A percentile compares a stretch with the other conserved stretches of the same genome.
Evolutionary conservation across 306 rosid species (phyloP).

Genomic region (Cicer chorassanicum): DNA sequence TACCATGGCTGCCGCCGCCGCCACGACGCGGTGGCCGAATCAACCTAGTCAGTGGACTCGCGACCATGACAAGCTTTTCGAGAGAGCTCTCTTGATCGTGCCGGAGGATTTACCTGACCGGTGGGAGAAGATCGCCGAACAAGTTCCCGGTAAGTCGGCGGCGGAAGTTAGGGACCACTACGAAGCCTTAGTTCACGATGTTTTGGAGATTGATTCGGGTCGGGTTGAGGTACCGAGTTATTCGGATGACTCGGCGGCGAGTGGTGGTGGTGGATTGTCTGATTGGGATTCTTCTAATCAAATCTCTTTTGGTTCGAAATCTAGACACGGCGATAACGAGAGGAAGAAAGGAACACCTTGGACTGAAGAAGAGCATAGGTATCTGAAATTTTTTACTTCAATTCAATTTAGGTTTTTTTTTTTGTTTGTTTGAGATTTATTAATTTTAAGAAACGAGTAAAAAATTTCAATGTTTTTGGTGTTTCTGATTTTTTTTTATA

Average conservation of each 20-base stretch:
- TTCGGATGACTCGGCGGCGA: conserved; percentile 55
- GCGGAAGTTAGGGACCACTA: conserved; percentile 67
- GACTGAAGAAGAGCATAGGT: conserved; percentile 93
- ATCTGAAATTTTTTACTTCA: neutral
- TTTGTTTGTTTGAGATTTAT: neutral
- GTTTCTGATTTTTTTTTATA: neutral
- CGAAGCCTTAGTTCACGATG: conserved; percentile 68
- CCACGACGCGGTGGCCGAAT: conserved; percentile 46
- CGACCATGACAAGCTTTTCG: conserved; percentile 73
- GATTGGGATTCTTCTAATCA: conserved; percentile 68
- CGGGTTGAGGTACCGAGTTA: conserved; percentile 71
- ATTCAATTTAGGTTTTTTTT: conserved; percentile 7
- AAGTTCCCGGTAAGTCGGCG: conserved; percentile 65
- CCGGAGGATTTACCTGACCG: conserved; percentile 67
- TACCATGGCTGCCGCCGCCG: conserved; percentile 1
- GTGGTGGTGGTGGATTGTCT: conserved; percentile 10
- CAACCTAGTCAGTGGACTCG: conserved; percentile 67
- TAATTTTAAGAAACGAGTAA: neutral
- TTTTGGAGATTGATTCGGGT: conserved; percentile 77
- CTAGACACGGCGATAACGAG: conserved; percentile 56
- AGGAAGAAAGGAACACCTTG: conserved; percentile 92
- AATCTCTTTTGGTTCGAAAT: conserved; percentile 68
- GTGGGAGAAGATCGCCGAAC: conserved; percentile 71
- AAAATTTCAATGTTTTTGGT: conserved; percentile 1
- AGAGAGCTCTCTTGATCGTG: conserved; percentile 66